Base-by-base conservation (phyloP, 768 basidiomycete species). In the Termitomyces sp. region DNA sequence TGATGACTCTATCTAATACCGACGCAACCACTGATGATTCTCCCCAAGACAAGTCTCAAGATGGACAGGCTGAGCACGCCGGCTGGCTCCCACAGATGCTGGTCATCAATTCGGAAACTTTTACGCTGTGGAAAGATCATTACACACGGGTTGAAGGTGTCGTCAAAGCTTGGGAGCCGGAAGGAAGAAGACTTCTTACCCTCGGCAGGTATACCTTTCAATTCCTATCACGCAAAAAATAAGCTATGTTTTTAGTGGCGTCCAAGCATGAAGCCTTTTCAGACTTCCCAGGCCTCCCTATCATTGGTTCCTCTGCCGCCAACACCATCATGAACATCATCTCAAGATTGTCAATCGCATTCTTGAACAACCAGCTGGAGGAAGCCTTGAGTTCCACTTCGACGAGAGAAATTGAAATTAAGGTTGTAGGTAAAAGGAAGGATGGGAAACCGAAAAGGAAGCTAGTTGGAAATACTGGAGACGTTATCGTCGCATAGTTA, bases 71-170 rank as follows among this genome's bases (percentile, higher is more conserved):
- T 22, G 28, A 10, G 28, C 44, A 34, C 59, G 41, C 51, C 35
- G 45, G 45, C 7, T 19, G 50, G 14, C 62, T 66, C 22, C 78
- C 77, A 1, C 70, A 65, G 43, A 68, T 87, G 61, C 66, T 90
- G 45, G 80, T 91, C 14, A 80, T 94, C 61, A 90, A 90, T 64
- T 88, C 88, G 17, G 84, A 90, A 63, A 73, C 68, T 0, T 93
- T 93, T 64, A 89, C 90, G 2, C 72, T 91, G 3, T 93, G 91
- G 91, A 78, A 79, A 45, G 77, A 77, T 45, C 90, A 93, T 65
- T 92, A 89, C 62, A 66, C 71, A 32, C 74, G 83, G 21, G 68
- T 91, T 45, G 62, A 74, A 60, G 75, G 76, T 28, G 68, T 89
- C 24, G 73, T 85, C 8, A 71, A 70, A 37, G 68, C 66, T 11